Evolutionary conservation across 257 asterid species (phyloP), one percentile per base, ranked within the genome.

Genomic region (Thymus mandschuricus): DNA sequence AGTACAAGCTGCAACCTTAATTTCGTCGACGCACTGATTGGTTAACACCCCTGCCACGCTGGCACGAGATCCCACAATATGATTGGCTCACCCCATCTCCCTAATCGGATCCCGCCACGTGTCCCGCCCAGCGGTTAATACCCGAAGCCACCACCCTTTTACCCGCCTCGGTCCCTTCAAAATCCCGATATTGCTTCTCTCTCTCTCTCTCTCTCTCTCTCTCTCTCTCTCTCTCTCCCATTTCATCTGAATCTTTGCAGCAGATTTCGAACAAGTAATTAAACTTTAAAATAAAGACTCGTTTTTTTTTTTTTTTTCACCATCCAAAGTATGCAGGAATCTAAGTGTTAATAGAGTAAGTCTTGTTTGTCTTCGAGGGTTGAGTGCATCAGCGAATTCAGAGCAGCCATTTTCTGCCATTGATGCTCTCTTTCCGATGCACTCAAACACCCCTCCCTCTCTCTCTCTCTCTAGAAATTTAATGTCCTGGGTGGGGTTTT

Each of bases 21-120:
- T 87, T 83, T 87, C 66, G 74, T 91, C 96, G 97, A 91, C 81
- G 56, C 81, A 78, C 78, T 81, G 88, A 89, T 86, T 89, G 95
- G 93, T 75, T 86, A 81, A 64, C 21, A 21, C 45, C 49, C 45
- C 80, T 77, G 90, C 90, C 97, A 91, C 87, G 92, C 62, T 57
- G 87, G 86, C 79, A 12, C 86, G 49, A 86, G 95, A 88, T 87
- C 90, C 96, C 85, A 84, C 87, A 58, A 80, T 70, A 84, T 87
- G 90, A 91, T 89, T 91, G 92, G 95, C 74, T 83, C 55, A 13
- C 31, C n/a, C 48, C 30, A 81, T 68, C 40, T 21, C 31, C 44
- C 33, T 15, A n/a, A 1, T 65, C 72, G 76, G 69, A 56, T 40
- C 52, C 2, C 73, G 73, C 72, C 78, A 57, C 78, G 78, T 73